Conservation (phyloP, 768 basidiomycete species). For the Collybia sp. region DNA sequence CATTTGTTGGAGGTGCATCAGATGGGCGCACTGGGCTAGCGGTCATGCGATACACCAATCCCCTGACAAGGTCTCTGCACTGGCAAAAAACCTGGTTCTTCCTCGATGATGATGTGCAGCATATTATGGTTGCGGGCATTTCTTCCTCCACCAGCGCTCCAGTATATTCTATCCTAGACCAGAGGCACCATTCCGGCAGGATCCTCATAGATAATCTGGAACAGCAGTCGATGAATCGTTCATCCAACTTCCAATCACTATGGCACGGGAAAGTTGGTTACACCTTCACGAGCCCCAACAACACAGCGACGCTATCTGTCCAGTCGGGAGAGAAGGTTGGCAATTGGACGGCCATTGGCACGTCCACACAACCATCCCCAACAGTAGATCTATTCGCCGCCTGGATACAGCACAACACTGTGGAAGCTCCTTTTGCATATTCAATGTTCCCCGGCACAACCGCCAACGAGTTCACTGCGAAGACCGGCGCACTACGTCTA, state of each 20-base stretch:
- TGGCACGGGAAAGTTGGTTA: constrained; percentile 73
- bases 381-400: constrained; percentile 63
- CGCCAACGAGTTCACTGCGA: constrained; percentile 30
- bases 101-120: constrained; percentile 56
- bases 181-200: constrained; percentile 39
- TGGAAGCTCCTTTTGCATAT: constrained; percentile 40
- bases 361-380: constrained; percentile 51
- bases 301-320: constrained; percentile 26
- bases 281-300: constrained; percentile 30
- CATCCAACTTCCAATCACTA: constrained; percentile 28
- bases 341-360: constrained; percentile 60
- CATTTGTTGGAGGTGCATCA: constrained; percentile 65
- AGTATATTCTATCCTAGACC: constrained; percentile 65
- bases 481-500: constrained; percentile 25
- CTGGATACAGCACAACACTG: constrained; percentile 42
- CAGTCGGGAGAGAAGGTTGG: constrained; percentile 48
- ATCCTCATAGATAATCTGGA: constrained; percentile 36
- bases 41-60: constrained; percentile 67
- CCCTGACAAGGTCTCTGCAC: constrained; percentile 42
- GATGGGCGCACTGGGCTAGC: constrained; percentile 51
- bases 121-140: constrained; percentile 55
- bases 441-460: constrained; percentile 49
- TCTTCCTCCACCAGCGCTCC: constrained; percentile 38
- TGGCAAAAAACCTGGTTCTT: constrained; percentile 79
- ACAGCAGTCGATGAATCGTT: constrained; percentile 6